These are phyloP conservation scores for Auxenochlorella pyrenoidosa DNA, from an alignment of 139 green algal species.

Conservation along the genomic window DNA sequence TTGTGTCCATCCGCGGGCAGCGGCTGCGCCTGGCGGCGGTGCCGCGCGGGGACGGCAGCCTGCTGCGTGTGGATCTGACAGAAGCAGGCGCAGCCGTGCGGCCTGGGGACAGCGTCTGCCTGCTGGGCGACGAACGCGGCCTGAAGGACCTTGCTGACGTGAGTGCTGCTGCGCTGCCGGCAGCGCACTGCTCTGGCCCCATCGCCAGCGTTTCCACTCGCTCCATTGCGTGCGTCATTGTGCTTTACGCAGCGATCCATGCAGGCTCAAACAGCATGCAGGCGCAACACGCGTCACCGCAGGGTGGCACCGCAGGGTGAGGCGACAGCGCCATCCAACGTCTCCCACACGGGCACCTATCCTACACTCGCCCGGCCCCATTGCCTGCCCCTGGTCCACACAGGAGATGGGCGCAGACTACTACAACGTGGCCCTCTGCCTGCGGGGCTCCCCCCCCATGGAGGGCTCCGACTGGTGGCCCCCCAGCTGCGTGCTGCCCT, in stretches of 20 bases:
- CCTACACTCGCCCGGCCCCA: no score
- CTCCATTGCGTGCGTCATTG: no score
- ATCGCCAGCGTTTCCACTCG: no score
- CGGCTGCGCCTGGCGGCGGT: slow-evolving; percentile 6
- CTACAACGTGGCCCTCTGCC: slow-evolving; percentile 5
- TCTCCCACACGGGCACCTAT: no score
- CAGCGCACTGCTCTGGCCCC: no score
- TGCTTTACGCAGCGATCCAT: no score
- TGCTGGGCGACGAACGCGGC: background rate
- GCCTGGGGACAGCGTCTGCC: background rate
- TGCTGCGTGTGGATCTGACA: slow-evolving; percentile 6
- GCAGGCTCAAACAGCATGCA: no score
- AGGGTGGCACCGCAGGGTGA: no score
- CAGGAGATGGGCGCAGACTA: background rate
- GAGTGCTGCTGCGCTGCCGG: no score
- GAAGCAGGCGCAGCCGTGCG: background rate
- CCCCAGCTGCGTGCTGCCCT: background rate
- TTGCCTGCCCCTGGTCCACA: no score
- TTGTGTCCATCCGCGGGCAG: slow-evolving; percentile 17
- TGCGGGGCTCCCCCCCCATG: background rate
- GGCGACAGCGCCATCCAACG: no score
- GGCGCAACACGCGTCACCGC: no score
- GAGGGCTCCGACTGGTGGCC: slow-evolving; percentile 9
- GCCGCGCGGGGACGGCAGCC: background rate
- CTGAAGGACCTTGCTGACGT: slow-evolving; percentile 3